Base-by-base conservation (phyloP, 306 rosid genomes). In the Potentilla sterilis region DNA sequence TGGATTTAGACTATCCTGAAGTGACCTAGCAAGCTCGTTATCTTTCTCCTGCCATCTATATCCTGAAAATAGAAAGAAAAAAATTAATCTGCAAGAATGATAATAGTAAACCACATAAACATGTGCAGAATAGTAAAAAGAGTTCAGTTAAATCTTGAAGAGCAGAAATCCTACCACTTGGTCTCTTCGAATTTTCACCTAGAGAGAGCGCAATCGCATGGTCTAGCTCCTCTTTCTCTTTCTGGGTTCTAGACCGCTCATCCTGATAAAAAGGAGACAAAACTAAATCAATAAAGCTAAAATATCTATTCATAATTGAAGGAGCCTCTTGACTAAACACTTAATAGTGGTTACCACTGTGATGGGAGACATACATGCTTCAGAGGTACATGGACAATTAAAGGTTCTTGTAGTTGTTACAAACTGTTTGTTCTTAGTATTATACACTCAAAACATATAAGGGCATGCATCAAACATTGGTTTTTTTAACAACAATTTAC, bases 191-290 rank as follows among this genome's bases (percentile, higher is more conserved):
- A 89, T 90, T 97, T 71, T 92, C 98, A 22, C 83, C 84, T 52
- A 86, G 71, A 75, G 99, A 90, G 72, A 83, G 90, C 35, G 91
- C 82, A 79, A 86, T 85, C 40, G 93, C 92, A 81, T 72, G 96
- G 68, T 89, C 98, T 7, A 85, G 75, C 70, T 90, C 97, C 32
- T 89, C 93, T 78, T 86, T 90, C 74, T 90, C 99, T 84, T 90
- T 92, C 75, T 75, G 92, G 61, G 93, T 75, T 81, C 92, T 88
- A 79, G 86, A 69, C 18, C 79, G 88, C 61, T 87, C 97, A 62
- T 89, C 94, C 99, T 96, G 84, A 79, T 73, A 40, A 72, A 79
- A 78, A 14, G 11, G n/a, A 68, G 18, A 68, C 6, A 68, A 28
- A 43, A 22, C 35, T 43, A 68, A 19, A 18, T 67, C 32, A 64